Evolutionary conservation across 495 filamentous ascomycete genomes (phyloP), one percentile per base, ranked within the genome.

Genomic region (Chaetomium tenue): DNA sequence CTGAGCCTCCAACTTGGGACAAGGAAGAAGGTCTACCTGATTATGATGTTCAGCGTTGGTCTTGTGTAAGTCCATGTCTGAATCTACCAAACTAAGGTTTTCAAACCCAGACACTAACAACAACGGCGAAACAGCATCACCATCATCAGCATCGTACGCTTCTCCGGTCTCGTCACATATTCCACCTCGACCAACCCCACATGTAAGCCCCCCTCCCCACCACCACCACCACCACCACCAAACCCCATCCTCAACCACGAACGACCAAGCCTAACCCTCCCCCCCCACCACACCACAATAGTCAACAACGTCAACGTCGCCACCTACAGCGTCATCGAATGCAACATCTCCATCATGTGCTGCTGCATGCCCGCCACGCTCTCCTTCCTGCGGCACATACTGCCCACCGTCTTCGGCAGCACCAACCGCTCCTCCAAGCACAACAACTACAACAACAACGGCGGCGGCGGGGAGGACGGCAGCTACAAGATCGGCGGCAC

Each of bases 231-330:
- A 30, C 28, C 28, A 6, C 28, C 28, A 30, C 28, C 5, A 50
- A 30, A 11, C 13, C 25, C 2, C 1, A 8, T 11, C n/a, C n/a
- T n/a, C 9, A 12, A 25, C 16, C 51, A 12, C 18, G 40, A 18
- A 47, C 5, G 3, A 47, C 18, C n/a, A 3, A 47, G 3, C 22
- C 44, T 47, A 47, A 20, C 44, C 16, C n/a, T 8, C n/a, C 4
- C 3, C 15, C 42, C 15, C 15, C 42, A 8, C 13, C 42, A 2
- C 18, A 6, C 28, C 22, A 22, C 22, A 22, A 54, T 13, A 54
- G 51, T 33, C 51, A 54, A 54, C 51, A 54, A 54, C 51, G 51
- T 54, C 26, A 33, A 54, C 15, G 51, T 54, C n/a, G 51, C 51
- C 51, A 54, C 51, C 7, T 54, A 54, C 26, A 33, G 20, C 25